Conservation (phyloP, 139 green algal species). For the Chlorella vulgaris region DNA sequence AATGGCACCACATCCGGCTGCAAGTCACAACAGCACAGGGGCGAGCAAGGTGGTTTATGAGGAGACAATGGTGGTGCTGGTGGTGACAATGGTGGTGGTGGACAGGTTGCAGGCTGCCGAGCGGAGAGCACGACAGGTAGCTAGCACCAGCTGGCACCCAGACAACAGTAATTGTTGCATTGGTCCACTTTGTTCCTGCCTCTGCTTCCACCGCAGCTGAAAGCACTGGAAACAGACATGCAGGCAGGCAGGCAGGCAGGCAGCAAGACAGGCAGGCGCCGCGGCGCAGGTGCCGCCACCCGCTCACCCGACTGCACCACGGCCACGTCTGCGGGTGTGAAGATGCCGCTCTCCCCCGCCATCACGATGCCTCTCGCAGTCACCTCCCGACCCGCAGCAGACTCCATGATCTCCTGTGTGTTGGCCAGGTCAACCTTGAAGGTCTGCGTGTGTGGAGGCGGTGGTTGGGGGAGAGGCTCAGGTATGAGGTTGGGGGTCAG, state of each 20-base stretch:
- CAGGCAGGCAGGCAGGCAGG: neutral
- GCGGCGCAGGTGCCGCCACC: slow-evolving; percentile 92
- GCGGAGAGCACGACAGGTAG: neutral
- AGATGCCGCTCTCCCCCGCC: slow-evolving; percentile 97
- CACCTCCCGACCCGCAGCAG: slow-evolving; percentile 76
- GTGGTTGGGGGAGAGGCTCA: neutral
- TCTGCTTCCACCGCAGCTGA: too few species aligned
- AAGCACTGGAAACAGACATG: neutral
- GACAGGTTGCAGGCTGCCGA: too few species aligned
- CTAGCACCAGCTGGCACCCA: neutral
- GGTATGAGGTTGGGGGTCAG: neutral
- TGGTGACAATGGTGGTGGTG: too few species aligned
- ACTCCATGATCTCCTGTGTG: slow-evolving; percentile 87
- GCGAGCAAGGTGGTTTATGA: too few species aligned
- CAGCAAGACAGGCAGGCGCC: neutral
- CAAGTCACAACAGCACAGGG: too few species aligned
- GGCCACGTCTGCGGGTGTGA: slow-evolving; percentile 92
- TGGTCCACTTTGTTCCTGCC: too few species aligned
- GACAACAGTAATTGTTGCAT: too few species aligned
- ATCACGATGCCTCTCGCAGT: slow-evolving; percentile 81
- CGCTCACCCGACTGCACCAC: slow-evolving; percentile 73
- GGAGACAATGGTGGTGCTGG: too few species aligned
- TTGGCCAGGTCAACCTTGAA: slow-evolving; percentile 94
- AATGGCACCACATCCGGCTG: slow-evolving; percentile 81
- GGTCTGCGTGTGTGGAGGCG: too few species aligned